Percentiles rank a stretch among this genome's conserved stretches.
phyloP scores from a whole-genome alignment of 176 grass and related monocot genomes.

The Urochloa ruziziensis region DNA sequence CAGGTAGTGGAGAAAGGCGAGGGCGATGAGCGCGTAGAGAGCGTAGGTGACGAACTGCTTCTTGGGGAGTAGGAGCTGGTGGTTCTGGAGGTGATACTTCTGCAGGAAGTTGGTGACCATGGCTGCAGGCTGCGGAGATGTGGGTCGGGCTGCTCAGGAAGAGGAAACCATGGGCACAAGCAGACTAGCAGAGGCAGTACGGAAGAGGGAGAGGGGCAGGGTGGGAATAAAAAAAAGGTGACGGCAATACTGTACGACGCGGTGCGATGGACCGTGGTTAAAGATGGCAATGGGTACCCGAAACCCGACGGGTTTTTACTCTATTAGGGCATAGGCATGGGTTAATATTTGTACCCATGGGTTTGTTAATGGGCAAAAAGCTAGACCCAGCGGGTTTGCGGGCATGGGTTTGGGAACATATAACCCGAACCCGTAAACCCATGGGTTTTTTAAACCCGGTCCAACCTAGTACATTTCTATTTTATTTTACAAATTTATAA shows the following conservation, averaged over 20 bases:
- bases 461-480: too few relatives aligned
- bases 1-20: constrained; percentile 65
- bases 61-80: constrained; percentile 7
- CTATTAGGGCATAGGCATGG: too few relatives aligned
- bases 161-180: constrained; percentile 6
- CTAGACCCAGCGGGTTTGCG: too few relatives aligned
- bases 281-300: too few relatives aligned
- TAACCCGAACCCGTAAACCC: too few relatives aligned
- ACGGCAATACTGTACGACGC: background rate
- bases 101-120: constrained; percentile 47
- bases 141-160: background rate
- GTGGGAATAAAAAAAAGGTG: too few relatives aligned
- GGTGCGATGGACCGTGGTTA: background rate
- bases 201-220: background rate
- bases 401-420: too few relatives aligned
- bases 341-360: too few relatives aligned
- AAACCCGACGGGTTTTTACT: too few relatives aligned
- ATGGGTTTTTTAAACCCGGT: too few relatives aligned
- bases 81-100: constrained; percentile 29
- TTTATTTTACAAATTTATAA: too few relatives aligned
- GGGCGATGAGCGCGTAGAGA: constrained; percentile 53
- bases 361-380: too few relatives aligned
- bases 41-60: constrained; percentile 49
- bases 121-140: background rate
- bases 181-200: background rate